Conservation (phyloP, 805 yeast species). For the Barnettozyma californica region DNA sequence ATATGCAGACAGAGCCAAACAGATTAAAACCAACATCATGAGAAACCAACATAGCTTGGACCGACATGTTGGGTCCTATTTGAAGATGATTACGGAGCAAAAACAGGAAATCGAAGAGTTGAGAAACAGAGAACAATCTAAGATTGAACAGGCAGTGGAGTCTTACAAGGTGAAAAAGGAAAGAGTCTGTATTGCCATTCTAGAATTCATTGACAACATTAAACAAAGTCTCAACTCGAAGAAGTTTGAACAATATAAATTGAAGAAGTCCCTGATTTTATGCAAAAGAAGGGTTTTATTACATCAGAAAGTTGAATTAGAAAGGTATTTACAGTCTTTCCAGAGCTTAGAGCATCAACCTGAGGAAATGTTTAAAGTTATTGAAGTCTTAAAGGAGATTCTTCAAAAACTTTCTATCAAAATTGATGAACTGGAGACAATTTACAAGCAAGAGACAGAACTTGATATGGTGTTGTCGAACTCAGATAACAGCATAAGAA, state of each 20-base stretch:
- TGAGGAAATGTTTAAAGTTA: conserved; percentile 21
- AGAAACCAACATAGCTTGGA: conserved; percentile 72
- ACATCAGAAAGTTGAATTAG: conserved; percentile 37
- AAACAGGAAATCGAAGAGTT: conserved; percentile 67
- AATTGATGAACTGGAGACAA: conserved; percentile 45
- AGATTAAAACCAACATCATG: conserved; percentile 73
- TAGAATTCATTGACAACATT: conserved; percentile 39
- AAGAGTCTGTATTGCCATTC: conserved; percentile 34
- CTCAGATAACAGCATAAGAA: conserved; percentile 40
- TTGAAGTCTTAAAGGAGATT: conserved; percentile 30
- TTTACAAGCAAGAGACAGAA: conserved; percentile 45
- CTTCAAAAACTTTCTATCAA: conserved; percentile 35
- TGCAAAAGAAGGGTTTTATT: conserved; percentile 37
- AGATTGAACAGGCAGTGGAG: conserved; percentile 34
- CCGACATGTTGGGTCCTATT: conserved; percentile 79
- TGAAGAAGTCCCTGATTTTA: conserved; percentile 31
- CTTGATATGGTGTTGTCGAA: conserved; percentile 46
- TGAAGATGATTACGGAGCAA: conserved; percentile 81
- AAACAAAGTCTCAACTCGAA: conserved; percentile 37
- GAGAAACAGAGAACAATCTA: conserved; percentile 44
- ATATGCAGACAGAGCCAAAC: conserved; percentile 89
- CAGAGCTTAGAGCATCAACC: conserved; percentile 20
- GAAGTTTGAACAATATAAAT: conserved; percentile 40
- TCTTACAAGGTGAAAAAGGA: conserved; percentile 32
- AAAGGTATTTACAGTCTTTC: conserved; percentile 17